Conservation (phyloP, 2,329 filamentous ascomycete genomes). For the Ophiosphaerella narmari region DNA sequence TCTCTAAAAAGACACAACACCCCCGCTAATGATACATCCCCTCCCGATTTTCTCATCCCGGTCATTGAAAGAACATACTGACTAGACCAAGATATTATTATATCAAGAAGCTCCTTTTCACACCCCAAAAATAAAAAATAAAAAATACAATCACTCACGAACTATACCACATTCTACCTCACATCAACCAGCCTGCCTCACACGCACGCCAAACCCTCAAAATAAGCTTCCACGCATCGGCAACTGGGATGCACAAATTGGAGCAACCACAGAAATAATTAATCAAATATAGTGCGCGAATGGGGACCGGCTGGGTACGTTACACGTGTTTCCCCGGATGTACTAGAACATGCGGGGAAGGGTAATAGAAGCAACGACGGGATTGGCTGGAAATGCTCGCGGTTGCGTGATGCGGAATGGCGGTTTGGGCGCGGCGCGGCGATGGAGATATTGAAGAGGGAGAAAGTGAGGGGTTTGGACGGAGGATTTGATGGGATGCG, state of each 20-base stretch:
- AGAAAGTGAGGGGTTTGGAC: not conserved
- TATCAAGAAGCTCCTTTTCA: too few species aligned
- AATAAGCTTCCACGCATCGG: slow-evolving; percentile 5
- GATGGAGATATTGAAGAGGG: not conserved
- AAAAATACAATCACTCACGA: too few species aligned
- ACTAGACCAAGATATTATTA: too few species aligned
- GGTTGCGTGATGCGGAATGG: not conserved
- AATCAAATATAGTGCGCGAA: not conserved
- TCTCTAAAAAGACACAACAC: too few species aligned
- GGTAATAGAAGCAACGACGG: too few species aligned
- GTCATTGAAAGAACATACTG: too few species aligned
- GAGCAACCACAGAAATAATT: slow-evolving; percentile 10
- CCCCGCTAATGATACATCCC: too few species aligned
- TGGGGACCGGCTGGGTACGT: slow-evolving; percentile 2
- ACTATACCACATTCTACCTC: too few species aligned
- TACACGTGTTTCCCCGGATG: slow-evolving; percentile 1
- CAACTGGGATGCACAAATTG: slow-evolving; percentile 7
- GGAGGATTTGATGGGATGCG: not conserved
- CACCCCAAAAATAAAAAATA: too few species aligned
- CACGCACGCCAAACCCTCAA: not conserved
- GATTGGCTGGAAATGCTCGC: not conserved
- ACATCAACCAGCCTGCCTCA: too few species aligned
- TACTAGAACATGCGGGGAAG: not conserved
- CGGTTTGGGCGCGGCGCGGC: not conserved
- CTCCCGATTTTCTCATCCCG: too few species aligned